A percentile compares a stretch with the other conserved stretches of the same genome.
Conservation (phyloP, 2,329 filamentous ascomycete genomes). For the Cryphonectria radicalis region DNA sequence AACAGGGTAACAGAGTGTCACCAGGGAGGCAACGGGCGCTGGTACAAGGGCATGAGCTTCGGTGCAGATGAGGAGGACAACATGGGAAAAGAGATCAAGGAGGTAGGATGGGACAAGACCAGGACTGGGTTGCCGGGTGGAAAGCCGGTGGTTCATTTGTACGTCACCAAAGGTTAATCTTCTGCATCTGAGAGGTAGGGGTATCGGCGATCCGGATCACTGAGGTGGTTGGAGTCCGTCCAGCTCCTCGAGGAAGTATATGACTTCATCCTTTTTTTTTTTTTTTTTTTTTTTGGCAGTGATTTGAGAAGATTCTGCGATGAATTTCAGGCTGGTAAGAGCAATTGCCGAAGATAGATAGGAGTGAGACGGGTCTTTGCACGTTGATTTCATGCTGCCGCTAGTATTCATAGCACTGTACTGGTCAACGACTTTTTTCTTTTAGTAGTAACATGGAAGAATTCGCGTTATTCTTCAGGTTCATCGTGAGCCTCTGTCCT, state of each 20-base stretch:
- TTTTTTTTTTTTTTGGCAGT: background rate
- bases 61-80: constrained; percentile 53
- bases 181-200: background rate
- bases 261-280: background rate
- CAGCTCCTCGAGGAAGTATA: background rate
- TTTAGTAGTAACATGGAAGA: background rate
- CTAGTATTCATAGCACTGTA: background rate
- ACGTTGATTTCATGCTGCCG: background rate
- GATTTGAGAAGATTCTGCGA: background rate
- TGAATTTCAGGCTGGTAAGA: background rate
- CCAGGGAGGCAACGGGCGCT: constrained; percentile 59
- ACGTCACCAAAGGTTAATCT: constrained; percentile 57
- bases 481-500: rapidly evolving
- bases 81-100: constrained; percentile 54
- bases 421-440: background rate
- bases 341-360: background rate
- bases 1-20: constrained; percentile 63
- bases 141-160: constrained; percentile 63
- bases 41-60: constrained; percentile 61
- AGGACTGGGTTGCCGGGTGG: constrained; percentile 52
- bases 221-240: background rate
- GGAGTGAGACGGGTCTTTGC: background rate
- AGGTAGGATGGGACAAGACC: constrained; percentile 62
- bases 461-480: background rate
- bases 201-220: background rate